Evolutionary conservation across 306 rosid genomes (phyloP), one percentile per base, ranked within the genome.

Genomic region (Heteromeles arbutifolia): DNA sequence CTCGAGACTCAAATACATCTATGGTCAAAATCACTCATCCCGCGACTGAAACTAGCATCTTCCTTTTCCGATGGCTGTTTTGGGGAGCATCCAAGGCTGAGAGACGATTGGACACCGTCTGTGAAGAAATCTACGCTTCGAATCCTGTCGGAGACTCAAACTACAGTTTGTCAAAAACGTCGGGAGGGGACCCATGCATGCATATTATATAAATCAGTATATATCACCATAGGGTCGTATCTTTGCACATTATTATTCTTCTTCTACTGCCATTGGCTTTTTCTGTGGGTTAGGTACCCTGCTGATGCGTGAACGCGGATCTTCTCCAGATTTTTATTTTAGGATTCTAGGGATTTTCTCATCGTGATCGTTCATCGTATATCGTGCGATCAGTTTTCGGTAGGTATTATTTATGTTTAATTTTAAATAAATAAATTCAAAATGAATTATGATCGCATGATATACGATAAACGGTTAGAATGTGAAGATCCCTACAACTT

Each of bases 61-160:
- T 48, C 3, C 21, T 48, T 48, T 48, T 48, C 18, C 54, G 2
- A 15, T 48, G 54, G 18, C 54, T 48, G 25, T 28, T 10, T 11
- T 8, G 26, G 64, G 22, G 17, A 61, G 65, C 17, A 31, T 58
- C 61, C 52, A 37, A 61, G 26, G 65, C 19, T 6, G 44, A 13
- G 62, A 58, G 50, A 14, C 19, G n/a, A 54, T 11, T 6, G 45
- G n/a, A 6, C 6, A 41, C 37, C 31, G 74, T 54, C 18, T 39
- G 77, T 73, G 78, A 75, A 79, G 26, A 69, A 29, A 83, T 83
- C 78, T 71, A 75, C 73, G 73, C 63, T 37, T 53, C 75, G 11
- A 74, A 79, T 86, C 70, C 15, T 86, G 90, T 86, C 90, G 87
- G 87, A 66, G 80, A 68, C 84, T 76, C 63, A 48, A 72, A 68